Percentiles rank a stretch among this genome's conserved stretches.
Evolutionary conservation across 768 basidiomycete species (phyloP).

Genomic region (Cystoderma amianthinum): DNA sequence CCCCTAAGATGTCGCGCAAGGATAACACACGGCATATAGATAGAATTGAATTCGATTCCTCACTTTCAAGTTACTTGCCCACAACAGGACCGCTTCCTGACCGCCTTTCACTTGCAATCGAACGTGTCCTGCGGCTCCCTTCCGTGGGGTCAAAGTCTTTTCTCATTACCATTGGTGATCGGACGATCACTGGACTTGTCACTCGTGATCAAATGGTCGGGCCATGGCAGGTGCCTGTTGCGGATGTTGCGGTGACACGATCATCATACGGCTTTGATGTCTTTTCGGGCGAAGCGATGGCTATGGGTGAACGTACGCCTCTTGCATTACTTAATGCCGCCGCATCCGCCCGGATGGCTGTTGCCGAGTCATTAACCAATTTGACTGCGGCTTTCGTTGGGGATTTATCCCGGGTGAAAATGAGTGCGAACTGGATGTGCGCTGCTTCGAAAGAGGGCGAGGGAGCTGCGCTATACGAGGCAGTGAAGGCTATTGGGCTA

Average conservation of each 20-base stretch:
- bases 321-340: slow-evolving; percentile 81
- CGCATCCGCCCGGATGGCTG: slow-evolving; percentile 93
- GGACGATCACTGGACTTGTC: slow-evolving; percentile 90
- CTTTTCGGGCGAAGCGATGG: slow-evolving; percentile 89
- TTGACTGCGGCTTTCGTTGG: slow-evolving; percentile 75
- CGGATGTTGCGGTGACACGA: slow-evolving; percentile 96
- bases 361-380: slow-evolving; percentile 91
- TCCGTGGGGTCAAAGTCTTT: slow-evolving; percentile 94
- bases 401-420: slow-evolving; percentile 69
- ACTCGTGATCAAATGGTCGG: slow-evolving; percentile 99
- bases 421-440: slow-evolving; percentile 99
- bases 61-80: slow-evolving; percentile 64
- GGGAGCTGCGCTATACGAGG: slow-evolving; percentile 84
- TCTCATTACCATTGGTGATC: slow-evolving; percentile 97
- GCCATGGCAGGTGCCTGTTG: slow-evolving; percentile 96
- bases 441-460: slow-evolving; percentile 87
- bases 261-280: slow-evolving; percentile 90
- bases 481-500: slow-evolving; percentile 85
- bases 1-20: slow-evolving; percentile 81
- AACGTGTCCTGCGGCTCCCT: slow-evolving; percentile 84
- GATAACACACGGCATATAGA: slow-evolving; percentile 43
- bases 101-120: slow-evolving; percentile 55
- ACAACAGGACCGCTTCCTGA: slow-evolving; percentile 27
- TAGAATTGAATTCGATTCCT: slow-evolving; percentile 57
- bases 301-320: slow-evolving; percentile 96